A percentile compares a stretch with the other conserved stretches of the same genome.
Conservation (phyloP, 2,329 filamentous ascomycete species). For the Cucurbitaria berberidis region DNA sequence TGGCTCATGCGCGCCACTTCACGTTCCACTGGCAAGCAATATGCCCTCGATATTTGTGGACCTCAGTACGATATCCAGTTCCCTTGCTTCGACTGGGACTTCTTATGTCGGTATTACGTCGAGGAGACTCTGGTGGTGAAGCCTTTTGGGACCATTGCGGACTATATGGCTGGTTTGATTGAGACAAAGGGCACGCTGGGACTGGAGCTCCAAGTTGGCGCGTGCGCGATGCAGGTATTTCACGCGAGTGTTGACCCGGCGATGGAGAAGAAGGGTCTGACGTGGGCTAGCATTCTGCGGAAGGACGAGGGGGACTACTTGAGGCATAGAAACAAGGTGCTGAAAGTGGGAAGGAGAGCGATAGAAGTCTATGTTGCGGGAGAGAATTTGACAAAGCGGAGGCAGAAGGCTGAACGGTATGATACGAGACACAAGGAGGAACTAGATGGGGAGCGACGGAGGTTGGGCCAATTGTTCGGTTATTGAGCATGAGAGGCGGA, state of each 20-base stretch:
- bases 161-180: not conserved
- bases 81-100: not conserved
- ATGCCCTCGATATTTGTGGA: constrained; percentile 6
- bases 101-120: not conserved
- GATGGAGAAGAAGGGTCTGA: constrained; percentile 4
- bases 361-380: constrained; percentile 4
- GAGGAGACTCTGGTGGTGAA: not conserved
- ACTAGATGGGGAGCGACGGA: not conserved
- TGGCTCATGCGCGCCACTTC: constrained; percentile 9
- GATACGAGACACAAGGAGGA: constrained; percentile 7
- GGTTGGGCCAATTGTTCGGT: not conserved
- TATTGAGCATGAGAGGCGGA: not conserved
- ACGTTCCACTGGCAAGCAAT: constrained; percentile 3
- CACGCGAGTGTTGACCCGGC: constrained; percentile 3
- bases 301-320: constrained; percentile 1
- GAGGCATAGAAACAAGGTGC: constrained; percentile 4
- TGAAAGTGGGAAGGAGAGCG: constrained; percentile 1
- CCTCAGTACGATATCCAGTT: constrained; percentile 1
- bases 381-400: constrained; percentile 4
- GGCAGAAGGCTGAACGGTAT: constrained; percentile 8
- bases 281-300: not conserved
- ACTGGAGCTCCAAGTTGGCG: not conserved
- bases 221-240: constrained; percentile 2
- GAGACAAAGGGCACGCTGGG: constrained; percentile 2
- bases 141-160: not conserved